Conservation (phyloP, 1,284 basidiomycete genomes). For the Rhodofomes roseus region DNA sequence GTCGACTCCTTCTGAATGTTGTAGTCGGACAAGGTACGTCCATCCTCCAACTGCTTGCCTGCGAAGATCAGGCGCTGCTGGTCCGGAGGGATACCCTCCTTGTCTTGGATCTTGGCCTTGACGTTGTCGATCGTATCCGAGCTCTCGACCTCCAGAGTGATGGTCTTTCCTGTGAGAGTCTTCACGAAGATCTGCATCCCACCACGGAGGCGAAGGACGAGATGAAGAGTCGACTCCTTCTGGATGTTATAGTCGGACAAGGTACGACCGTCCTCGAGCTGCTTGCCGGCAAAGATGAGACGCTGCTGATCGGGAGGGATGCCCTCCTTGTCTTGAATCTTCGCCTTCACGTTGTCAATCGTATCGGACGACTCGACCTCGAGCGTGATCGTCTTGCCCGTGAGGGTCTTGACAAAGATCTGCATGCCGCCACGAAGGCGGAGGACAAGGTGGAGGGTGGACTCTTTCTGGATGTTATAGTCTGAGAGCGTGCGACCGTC, state of each 20-base stretch:
- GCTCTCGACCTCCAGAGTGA: conserved; percentile 48
- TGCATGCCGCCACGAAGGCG: conserved; percentile 48
- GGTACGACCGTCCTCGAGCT: conserved; percentile 1
- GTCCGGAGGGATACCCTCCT: conserved; percentile 72
- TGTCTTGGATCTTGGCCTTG: conserved; percentile 53
- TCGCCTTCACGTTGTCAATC: conserved; percentile 79
- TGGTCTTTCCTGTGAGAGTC: conserved; percentile 54
- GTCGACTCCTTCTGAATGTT: conserved; percentile 81
- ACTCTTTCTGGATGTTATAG: conserved; percentile 6
- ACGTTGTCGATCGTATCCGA: conserved; percentile 52
- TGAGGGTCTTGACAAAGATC: conserved; percentile 83
- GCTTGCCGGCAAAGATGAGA: conserved; percentile 15
- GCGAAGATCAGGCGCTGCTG: conserved; percentile 88
- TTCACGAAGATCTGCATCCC: conserved; percentile 71
- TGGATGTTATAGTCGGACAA: conserved; percentile 2
- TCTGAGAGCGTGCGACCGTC: conserved; percentile 63
- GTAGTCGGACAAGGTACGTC: conserved; percentile 79
- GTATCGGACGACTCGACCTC: conserved; percentile 86
- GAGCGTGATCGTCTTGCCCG: conserved; percentile 87
- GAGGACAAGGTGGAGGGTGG: conserved; percentile 8
- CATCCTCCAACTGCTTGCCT: conserved; percentile 85
- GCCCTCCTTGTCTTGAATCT: conserved; percentile 78
- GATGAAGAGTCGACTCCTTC: conserved; percentile 2
- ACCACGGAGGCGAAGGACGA: not conserved
- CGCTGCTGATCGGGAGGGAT: conserved; percentile 83